These are phyloP conservation scores for Citrus hindsii DNA, from an alignment of 345 rosid genomes.

Conservation along the genomic window DNA sequence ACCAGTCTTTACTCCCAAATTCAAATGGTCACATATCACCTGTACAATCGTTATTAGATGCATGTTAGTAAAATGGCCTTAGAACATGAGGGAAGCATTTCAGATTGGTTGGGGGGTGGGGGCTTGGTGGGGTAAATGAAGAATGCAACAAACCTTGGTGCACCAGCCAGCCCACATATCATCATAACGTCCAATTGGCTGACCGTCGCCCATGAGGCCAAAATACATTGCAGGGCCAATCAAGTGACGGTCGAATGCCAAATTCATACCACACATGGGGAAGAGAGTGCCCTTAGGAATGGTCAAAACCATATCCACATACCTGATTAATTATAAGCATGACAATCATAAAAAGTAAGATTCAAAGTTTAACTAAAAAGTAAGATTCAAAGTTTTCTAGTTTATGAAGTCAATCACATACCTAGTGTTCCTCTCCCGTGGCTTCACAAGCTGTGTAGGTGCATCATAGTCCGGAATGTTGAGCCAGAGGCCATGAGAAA, in stretches of 20 bases:
- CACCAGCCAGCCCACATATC: constrained; percentile 99
- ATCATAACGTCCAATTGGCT: constrained; percentile 90
- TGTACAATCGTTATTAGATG: constrained; percentile 2
- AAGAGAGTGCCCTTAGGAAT: constrained; percentile 92
- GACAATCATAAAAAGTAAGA: not conserved
- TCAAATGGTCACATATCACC: constrained; percentile 91
- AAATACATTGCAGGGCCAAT: constrained; percentile 99
- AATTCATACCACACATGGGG: constrained; percentile 99
- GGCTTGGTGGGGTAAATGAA: not conserved
- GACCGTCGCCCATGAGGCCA: constrained; percentile 98
- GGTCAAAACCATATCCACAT: constrained; percentile 84
- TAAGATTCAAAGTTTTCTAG: not conserved
- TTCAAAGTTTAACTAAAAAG: not conserved
- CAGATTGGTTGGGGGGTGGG: not conserved
- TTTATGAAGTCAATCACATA: constrained; percentile 2
- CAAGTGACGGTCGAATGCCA: constrained; percentile 81
- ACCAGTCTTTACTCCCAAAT: constrained; percentile 85
- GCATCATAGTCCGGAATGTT: constrained; percentile 99
- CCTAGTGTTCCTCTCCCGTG: constrained; percentile 89
- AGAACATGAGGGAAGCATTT: not conserved
- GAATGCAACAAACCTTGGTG: constrained; percentile 43
- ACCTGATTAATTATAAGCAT: constrained; percentile 36
- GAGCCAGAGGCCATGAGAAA: constrained; percentile 98
- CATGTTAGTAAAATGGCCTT: not conserved
- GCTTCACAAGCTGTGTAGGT: constrained; percentile 99